Base-by-base conservation (phyloP, 2,329 filamentous ascomycete species). In the Ophiostoma ips region DNA sequence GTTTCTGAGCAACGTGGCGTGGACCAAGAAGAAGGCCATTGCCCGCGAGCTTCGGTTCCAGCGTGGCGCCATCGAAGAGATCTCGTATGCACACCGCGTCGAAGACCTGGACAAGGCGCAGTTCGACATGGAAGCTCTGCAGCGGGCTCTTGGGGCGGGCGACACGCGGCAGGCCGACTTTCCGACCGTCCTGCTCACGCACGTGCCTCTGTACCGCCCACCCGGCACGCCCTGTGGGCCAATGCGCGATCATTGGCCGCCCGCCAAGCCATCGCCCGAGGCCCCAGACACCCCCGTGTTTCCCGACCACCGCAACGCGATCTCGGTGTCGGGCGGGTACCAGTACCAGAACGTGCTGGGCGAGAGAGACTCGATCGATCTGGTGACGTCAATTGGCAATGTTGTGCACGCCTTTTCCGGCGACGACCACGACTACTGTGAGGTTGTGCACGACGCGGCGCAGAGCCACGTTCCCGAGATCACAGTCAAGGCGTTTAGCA, bases 381-480 rank as follows among this genome's bases (percentile, higher is more conserved):
- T 98, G 35, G 70, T 95, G 38, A 75, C 82, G 53, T 85, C 81
- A 55, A 72, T 95, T 33, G 88, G 87, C 33, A 86, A 92, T 54
- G 78, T 96, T 12, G 73, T 79, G 3, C 84, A 92, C 56, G 84
- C 89, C 40, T 98, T 96, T 62, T 95, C 88, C 0, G 92, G 92
- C 11, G 92, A 98, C 59, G 92, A 98, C 61, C 92, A 98, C 68
- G 92, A 98, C 68, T 95, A 96, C 68, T 98, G 92, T 67, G 89
- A 95, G 60, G 69, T 96, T 7, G 73, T 81, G 0, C 92, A 98
- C 64, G 78, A 80, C 3, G 73, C 77, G 16, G 78, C 81, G 52
- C 80, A 80, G 55, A 74, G 73, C 33, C 76, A 73, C 24, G 77
- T 83, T 31, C 72, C 71, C 46, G 92, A 98, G 63, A 94, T 95